These are phyloP conservation scores for Ophiocordyceps camponoti-floridani DNA, from an alignment of 2,329 filamentous ascomycete species.

Conservation along the genomic window DNA sequence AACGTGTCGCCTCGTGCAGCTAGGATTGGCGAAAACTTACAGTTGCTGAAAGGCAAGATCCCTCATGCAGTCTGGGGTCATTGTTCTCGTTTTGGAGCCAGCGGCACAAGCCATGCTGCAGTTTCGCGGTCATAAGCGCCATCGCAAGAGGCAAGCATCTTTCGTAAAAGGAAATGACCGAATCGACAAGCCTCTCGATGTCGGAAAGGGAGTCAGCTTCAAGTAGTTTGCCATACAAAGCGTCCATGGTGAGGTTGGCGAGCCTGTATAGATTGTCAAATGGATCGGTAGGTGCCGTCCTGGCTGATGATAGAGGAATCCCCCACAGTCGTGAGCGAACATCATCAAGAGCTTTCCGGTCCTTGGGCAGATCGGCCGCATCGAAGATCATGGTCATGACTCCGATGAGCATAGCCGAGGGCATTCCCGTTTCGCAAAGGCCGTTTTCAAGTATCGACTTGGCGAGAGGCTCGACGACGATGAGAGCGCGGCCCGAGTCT, in stretches of 20 bases:
- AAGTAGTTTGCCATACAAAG: slow-evolving; percentile 31
- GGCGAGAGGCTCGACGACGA: slow-evolving; percentile 54
- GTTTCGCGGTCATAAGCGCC: slow-evolving; percentile 33
- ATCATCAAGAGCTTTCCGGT: slow-evolving; percentile 44
- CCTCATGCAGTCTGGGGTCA: slow-evolving; percentile 21
- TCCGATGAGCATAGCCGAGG: slow-evolving; percentile 16
- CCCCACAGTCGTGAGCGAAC: slow-evolving; percentile 48
- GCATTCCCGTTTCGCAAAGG: slow-evolving; percentile 6
- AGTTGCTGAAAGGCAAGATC: slow-evolving; percentile 19
- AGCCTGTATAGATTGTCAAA: slow-evolving; percentile 50
- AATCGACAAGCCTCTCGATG: slow-evolving; percentile 29
- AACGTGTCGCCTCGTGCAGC: not conserved
- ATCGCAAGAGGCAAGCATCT: slow-evolving; percentile 31
- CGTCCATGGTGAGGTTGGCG: slow-evolving; percentile 30
- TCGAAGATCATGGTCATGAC: slow-evolving; percentile 19
- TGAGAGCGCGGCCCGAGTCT: slow-evolving; percentile 45
- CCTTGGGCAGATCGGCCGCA: slow-evolving; percentile 35
- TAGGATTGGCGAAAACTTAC: slow-evolving; percentile 17
- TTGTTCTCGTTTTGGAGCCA: slow-evolving; percentile 45
- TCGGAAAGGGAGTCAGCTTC: slow-evolving; percentile 17
- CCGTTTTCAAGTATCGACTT: slow-evolving; percentile 26
- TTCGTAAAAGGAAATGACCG: slow-evolving; percentile 32
- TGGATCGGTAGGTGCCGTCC: slow-evolving; percentile 36
- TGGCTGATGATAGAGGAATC: slow-evolving; percentile 9
- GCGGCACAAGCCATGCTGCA: slow-evolving; percentile 41